phyloP scores from a whole-genome alignment of 805 yeast species.

The Metschnikowia dekortorum region DNA sequence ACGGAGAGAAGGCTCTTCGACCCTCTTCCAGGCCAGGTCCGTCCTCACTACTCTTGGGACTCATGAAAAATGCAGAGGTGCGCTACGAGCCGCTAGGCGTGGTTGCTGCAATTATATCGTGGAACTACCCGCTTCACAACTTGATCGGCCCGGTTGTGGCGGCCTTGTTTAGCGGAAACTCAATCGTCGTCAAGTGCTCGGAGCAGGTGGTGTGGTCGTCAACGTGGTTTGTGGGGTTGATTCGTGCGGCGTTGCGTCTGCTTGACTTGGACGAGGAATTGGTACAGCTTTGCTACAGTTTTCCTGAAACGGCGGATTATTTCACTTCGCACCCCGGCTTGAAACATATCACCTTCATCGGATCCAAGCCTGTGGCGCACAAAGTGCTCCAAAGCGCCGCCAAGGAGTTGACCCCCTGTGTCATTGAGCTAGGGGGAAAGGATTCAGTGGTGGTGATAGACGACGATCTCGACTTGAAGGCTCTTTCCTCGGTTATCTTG shows the following conservation, averaged over 20 bases:
- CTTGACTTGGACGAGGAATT: slow-evolving; percentile 77
- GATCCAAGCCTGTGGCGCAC: slow-evolving; percentile 93
- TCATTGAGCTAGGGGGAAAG: slow-evolving; percentile 95
- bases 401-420: slow-evolving; percentile 85
- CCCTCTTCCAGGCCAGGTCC: slow-evolving; percentile 84
- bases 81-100: slow-evolving; percentile 89
- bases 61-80: slow-evolving; percentile 87
- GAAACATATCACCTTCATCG: slow-evolving; percentile 89
- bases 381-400: slow-evolving; percentile 81
- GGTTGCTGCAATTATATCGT: slow-evolving; percentile 85
- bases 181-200: slow-evolving; percentile 87
- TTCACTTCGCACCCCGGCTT: slow-evolving; percentile 80
- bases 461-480: slow-evolving; percentile 56
- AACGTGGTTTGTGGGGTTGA: slow-evolving; percentile 65
- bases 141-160: slow-evolving; percentile 90
- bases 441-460: slow-evolving; percentile 88
- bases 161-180: slow-evolving; percentile 85
- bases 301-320: slow-evolving; percentile 84
- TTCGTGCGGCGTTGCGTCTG: slow-evolving; percentile 64
- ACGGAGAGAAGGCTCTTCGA: slow-evolving; percentile 71
- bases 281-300: slow-evolving; percentile 83
- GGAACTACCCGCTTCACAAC: slow-evolving; percentile 98
- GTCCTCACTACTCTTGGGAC: slow-evolving; percentile 71
- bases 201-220: slow-evolving; percentile 97
- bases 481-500: slow-evolving; percentile 69